Conservation (phyloP, 2,329 filamentous ascomycete genomes). For the Geoglossum cookeanum region DNA sequence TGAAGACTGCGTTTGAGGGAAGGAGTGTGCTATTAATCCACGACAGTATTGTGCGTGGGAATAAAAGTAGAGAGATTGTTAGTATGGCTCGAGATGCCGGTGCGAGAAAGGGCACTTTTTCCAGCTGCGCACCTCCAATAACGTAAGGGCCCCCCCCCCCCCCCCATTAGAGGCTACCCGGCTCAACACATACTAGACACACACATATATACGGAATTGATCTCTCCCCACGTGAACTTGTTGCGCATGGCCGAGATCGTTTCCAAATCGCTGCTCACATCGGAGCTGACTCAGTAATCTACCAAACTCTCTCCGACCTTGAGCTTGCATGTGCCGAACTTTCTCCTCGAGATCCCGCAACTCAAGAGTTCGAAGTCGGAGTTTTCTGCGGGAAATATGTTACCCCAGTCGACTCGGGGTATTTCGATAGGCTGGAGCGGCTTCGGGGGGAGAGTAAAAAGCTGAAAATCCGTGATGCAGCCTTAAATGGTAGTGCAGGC, state of each 20-base stretch:
- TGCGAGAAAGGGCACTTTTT: constrained; percentile 66
- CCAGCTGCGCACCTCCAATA: constrained; percentile 64
- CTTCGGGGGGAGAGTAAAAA: constrained; percentile 52
- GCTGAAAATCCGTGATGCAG: constrained; percentile 43
- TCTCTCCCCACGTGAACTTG: constrained; percentile 48
- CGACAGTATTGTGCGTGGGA: constrained; percentile 77
- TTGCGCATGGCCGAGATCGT: constrained; percentile 47
- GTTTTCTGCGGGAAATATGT: constrained; percentile 82
- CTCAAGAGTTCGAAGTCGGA: constrained; percentile 63
- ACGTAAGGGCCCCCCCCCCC: constrained; percentile 24
- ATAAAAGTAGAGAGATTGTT: constrained; percentile 61
- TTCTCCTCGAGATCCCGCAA: constrained; percentile 35
- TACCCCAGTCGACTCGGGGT: constrained; percentile 58
- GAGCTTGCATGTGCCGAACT: constrained; percentile 59
- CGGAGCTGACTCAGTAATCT: constrained; percentile 58
- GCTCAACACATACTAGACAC: constrained; percentile 24
- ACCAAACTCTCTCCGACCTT: constrained; percentile 61
- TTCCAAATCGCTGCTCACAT: constrained; percentile 46
- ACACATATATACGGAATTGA: constrained; percentile 79
- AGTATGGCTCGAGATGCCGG: constrained; percentile 71
- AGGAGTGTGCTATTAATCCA: constrained; percentile 72
- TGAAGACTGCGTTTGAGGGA: constrained; percentile 65
- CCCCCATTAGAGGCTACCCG: not conserved
- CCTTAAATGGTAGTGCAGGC: constrained; percentile 41
- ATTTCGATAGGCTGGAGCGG: constrained; percentile 63